These are phyloP conservation scores for Lentinula detonsa DNA, from an alignment of 768 basidiomycete species.

Conservation along the genomic window DNA sequence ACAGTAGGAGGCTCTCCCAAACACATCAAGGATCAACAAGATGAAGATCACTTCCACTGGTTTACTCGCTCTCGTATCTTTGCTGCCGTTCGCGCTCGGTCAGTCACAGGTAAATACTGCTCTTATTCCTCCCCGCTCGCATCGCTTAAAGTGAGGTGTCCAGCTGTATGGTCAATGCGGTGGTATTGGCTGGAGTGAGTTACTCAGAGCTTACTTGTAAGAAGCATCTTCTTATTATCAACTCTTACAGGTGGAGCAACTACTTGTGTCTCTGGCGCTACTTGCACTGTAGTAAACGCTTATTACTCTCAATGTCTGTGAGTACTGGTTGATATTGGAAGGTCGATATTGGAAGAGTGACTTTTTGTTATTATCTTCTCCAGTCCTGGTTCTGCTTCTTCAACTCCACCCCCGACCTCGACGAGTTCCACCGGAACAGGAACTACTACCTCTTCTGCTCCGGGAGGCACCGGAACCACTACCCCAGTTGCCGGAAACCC, in stretches of 20 bases:
- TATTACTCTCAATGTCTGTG: constrained; percentile 1
- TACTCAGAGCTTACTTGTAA: not conserved
- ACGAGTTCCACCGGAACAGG: constrained; percentile 10
- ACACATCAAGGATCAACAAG: not conserved
- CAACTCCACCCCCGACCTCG: not conserved
- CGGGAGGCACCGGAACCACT: constrained; percentile 23
- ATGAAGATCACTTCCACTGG: constrained; percentile 6
- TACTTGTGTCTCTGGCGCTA: constrained; percentile 6
- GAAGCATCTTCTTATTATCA: not conserved
- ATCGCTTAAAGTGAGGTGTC: not conserved
- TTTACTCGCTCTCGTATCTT: not conserved
- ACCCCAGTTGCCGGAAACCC: constrained; percentile 46
- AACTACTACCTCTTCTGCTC: constrained; percentile 15
- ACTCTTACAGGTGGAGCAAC: constrained; percentile 2
- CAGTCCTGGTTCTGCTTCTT: constrained; percentile 5
- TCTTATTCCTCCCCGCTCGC: not conserved
- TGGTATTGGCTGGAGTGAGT: constrained; percentile 8
- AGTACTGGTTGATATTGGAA: not conserved
- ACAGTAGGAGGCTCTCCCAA: not conserved
- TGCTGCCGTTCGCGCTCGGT: constrained; percentile 4
- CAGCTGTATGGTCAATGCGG: constrained; percentile 6
- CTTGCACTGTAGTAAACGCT: constrained; percentile 1
- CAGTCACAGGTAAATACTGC: not conserved
- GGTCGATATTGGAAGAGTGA: not conserved
- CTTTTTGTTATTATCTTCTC: not conserved